Base-by-base conservation (phyloP, 1,284 basidiomycete species). In the Ceratobasidium sp. region DNA sequence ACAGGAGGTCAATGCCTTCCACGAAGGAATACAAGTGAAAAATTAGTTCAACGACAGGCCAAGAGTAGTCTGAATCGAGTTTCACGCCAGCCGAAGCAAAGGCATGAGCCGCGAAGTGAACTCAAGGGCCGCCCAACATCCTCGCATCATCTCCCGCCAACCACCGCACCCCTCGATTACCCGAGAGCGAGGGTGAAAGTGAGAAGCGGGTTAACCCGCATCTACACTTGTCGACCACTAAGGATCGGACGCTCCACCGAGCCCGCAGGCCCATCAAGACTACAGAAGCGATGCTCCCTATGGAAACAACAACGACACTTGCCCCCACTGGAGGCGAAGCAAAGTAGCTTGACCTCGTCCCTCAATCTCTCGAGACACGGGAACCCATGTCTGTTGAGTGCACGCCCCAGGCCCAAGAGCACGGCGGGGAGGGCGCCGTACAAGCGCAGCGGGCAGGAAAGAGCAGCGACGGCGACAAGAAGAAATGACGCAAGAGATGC, bases 11-110 rank as follows among this genome's bases (percentile, higher is more conserved):
- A 38, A 38, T 5, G 11, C n/a, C 11, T 38, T 38, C 35, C 35
- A 38, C 35, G 35, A 38, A 38, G 35, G 35, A 38, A 38, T 11
- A 38, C 4, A 38, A 38, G 4, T 11, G 35, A 38, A 38, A 38
- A 38, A 38, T 38, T 38, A 11, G 4, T 4, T 38, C 13, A 58
- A 58, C 55, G 38, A 58, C 55, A 58, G 55, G 18, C 55, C 55
- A 58, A 58, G 55, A 58, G 32, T 58, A 58, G 55, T 58, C 55
- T 58, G 55, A 58, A 58, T 58, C 55, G 55, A 58, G 55, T 58
- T 58, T 58, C 55, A 30, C 11, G 35, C 35, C 35, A 5, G 35
- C 35, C 35, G 35, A 38, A 38, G 35, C 55, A 41, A 41, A 23
- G 28, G 35, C 52, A 35, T 30, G 55, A 58, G 55, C 55, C 55